Base-by-base conservation (phyloP, 805 yeast genomes). In the Candida piceae region DNA sequence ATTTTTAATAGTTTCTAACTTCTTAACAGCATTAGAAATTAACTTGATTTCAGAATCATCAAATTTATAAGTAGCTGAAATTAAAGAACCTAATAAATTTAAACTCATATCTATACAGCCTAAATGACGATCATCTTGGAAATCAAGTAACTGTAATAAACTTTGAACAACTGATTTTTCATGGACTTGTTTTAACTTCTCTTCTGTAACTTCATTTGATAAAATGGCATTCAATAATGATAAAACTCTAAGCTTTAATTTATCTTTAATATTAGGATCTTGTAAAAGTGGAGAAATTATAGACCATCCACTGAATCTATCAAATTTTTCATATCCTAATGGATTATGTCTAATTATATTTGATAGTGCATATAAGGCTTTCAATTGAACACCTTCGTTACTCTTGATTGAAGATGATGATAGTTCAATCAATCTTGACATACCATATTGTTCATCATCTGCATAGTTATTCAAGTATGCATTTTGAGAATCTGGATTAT, bases 301-400 rank as follows among this genome's bases (percentile, higher is more conserved):
- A 4, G 64, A 62, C 82, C 94, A 82, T 7, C 97, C 97, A 13
- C 72, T 57, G 4, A 58, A 46, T 21, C 64, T 56, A 28, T 66
- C 73, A 50, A 93, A 90, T 42, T 65, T 55, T 4, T 64, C 60
- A 40, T 76, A 77, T 3, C 78, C 81, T 0, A 61, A 62, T 19
- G 63, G 60, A 52, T 77, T 80, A 61, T 90, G 89, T 53, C 95
- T 76, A 6, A 87, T 60, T 11, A 80, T 66, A 27, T 81, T 78
- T 1, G 94, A 74, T 13, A 90, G 60, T 0, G 97, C 96, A 55
- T 84, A 85, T 19, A 88, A 54, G 0, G 86, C 78, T 56, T 89
- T 89, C 23, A 73, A 58, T 35, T 72, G 66, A 19, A 77, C 72
- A 3, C 45, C 55, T 16, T 58, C 55, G 3, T 34, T 39, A 10